phyloP scores from a whole-genome alignment of 495 filamentous ascomycete genomes.

The Neurospora cerealis region DNA sequence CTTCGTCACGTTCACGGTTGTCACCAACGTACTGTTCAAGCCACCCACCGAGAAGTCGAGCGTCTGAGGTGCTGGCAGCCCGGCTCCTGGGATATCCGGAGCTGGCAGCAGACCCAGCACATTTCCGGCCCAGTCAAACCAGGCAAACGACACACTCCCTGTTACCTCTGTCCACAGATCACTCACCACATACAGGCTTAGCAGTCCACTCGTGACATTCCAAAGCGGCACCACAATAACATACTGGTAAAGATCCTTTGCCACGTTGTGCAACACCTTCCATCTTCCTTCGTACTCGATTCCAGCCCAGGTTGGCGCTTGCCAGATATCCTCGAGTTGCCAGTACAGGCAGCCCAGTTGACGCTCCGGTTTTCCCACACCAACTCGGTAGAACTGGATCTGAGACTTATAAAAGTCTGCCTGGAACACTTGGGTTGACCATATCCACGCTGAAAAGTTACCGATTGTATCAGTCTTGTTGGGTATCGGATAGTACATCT shows the following conservation, averaged over 20 bases:
- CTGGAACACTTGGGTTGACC: conserved; percentile 59
- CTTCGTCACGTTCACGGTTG: conserved; percentile 27
- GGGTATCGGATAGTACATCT: conserved; percentile 54
- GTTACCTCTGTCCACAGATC: conserved; percentile 39
- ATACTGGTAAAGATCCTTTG: conserved; percentile 50
- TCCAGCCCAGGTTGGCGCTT: conserved; percentile 57
- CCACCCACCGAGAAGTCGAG: conserved; percentile 45
- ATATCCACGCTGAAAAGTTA: conserved; percentile 63
- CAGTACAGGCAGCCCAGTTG: conserved; percentile 58
- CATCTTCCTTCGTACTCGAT: conserved; percentile 56
- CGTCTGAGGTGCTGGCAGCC: not conserved
- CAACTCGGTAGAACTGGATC: conserved; percentile 57
- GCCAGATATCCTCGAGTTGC: conserved; percentile 65
- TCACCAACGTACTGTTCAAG: conserved; percentile 50
- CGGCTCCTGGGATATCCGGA: not conserved
- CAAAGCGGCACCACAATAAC: conserved; percentile 55
- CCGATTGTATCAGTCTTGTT: conserved; percentile 44
- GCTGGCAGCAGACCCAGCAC: not conserved
- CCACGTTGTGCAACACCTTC: conserved; percentile 54
- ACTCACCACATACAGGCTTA: conserved; percentile 52
- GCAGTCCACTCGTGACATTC: conserved; percentile 42
- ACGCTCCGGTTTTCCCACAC: conserved; percentile 47
- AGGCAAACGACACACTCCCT: conserved; percentile 16
- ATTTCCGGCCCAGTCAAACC: conserved; percentile 20
- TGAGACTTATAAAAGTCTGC: conserved; percentile 54